Percentiles rank a stretch among this genome's conserved stretches.
These are phyloP conservation scores for Paramecium tetraurelia DNA, from an alignment of 73 alveolate genomes.

Conservation along the genomic window DNA sequence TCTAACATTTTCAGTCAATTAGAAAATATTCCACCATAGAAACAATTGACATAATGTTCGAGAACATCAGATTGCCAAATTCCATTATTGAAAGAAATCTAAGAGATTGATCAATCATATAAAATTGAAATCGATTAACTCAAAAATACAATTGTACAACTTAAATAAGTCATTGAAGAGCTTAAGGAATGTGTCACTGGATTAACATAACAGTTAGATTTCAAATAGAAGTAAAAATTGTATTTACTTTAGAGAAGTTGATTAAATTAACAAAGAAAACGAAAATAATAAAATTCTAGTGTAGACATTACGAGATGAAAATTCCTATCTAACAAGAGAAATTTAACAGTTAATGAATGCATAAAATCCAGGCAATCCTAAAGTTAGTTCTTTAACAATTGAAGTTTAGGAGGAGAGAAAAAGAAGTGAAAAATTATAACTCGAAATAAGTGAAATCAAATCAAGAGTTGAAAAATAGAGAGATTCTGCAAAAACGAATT, in stretches of 20 bases:
- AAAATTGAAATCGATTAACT: not conserved
- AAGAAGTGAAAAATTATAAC: not conserved
- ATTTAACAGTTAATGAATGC: not conserved
- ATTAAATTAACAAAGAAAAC: not conserved
- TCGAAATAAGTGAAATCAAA: constrained; percentile 25
- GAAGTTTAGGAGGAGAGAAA: constrained; percentile 24
- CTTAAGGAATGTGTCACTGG: not conserved
- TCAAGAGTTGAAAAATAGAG: constrained; percentile 19
- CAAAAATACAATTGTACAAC: not conserved
- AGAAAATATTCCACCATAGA: constrained; percentile 15
- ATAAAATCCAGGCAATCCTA: constrained; percentile 1
- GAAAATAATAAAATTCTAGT: not conserved
- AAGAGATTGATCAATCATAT: constrained; percentile 38
- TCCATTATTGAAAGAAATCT: constrained; percentile 47
- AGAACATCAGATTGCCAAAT: constrained; percentile 22
- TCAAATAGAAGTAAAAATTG: constrained; percentile 3
- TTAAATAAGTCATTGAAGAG: not conserved
- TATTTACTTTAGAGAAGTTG: not conserved
- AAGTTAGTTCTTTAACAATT: not conserved
- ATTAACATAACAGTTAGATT: not conserved
- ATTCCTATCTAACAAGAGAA: constrained; percentile 22
- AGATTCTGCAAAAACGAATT: constrained; percentile 22
- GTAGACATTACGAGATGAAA: constrained; percentile 34
- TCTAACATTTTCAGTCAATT: not conserved
- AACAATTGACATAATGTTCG: not conserved